Evolutionary conservation across 192 early-diverging fungal species (phyloP), one percentile per base, ranked within the genome.

Genomic region (Gigaspora rosea): DNA sequence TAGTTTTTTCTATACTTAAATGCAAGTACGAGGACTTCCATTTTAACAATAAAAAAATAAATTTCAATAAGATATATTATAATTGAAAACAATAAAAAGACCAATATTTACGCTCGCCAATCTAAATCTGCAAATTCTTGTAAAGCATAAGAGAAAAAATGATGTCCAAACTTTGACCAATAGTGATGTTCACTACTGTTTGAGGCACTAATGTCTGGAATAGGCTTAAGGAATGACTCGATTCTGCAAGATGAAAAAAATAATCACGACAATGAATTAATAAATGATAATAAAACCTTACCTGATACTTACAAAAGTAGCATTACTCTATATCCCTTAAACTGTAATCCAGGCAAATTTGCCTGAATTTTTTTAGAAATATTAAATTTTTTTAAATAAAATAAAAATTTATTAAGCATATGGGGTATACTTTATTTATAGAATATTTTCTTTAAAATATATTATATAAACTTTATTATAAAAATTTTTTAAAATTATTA

Each of bases 281-380:
- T n/a, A n/a, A n/a, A n/a, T n/a, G n/a, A 18, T 64, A 61, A 64
- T 32, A 32, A 16, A 75, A 33, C 27, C 32, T 16, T 33, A 75
- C 50, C 13, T 10, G 4, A 54, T 54, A 65, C 62, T 75, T 75
- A 75, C 49, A 75, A 65, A 20, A 46, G 74, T 9, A 65, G 18
- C 74, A 75, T 75, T 4, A 75, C 74, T 65, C 62, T 11, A 75
- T 75, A n/a, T n/a, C n/a, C n/a, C n/a, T n/a, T n/a, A n/a, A n/a
- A n/a, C n/a, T n/a, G n/a, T n/a, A n/a, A n/a, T n/a, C n/a, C n/a
- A n/a, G n/a, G n/a, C n/a, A n/a, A n/a, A n/a, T n/a, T n/a, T n/a
- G n/a, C n/a, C n/a, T n/a, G n/a, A n/a, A n/a, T n/a, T n/a, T n/a
- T n/a, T n/a, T n/a, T n/a, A n/a, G n/a, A n/a, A n/a, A n/a, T n/a